Evolutionary conservation across 1,284 basidiomycete genomes (phyloP).

Genomic region (Anthracocystis panici-leucophaei): DNA sequence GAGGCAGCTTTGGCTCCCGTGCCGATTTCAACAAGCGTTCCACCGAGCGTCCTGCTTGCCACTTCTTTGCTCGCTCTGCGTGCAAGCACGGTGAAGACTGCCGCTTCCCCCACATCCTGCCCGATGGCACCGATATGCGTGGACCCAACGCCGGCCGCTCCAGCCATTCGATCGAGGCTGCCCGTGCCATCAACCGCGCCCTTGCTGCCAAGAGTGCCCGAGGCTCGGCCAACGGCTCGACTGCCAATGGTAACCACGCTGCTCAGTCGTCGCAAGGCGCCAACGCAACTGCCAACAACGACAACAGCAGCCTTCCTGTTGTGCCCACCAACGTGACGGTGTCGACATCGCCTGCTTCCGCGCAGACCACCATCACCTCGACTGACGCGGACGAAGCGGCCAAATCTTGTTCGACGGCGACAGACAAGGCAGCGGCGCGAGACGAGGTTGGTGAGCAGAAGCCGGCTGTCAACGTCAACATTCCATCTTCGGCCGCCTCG

Average conservation of each 20-base stretch:
- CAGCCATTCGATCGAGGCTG: slow-evolving; percentile 47
- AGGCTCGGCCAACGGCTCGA: slow-evolving; percentile 17
- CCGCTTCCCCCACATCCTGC: slow-evolving; percentile 67
- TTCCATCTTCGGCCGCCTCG: slow-evolving; percentile 10
- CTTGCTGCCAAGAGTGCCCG: slow-evolving; percentile 43
- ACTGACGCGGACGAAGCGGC: slow-evolving; percentile 18
- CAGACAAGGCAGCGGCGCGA: slow-evolving; percentile 20
- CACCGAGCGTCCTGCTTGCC: slow-evolving; percentile 63
- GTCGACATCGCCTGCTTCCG: slow-evolving; percentile 43
- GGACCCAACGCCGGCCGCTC: slow-evolving; percentile 49
- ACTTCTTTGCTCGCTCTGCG: slow-evolving; percentile 64
- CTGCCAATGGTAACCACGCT: slow-evolving; percentile 14
- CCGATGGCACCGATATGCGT: slow-evolving; percentile 66
- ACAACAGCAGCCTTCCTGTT: slow-evolving; percentile 15
- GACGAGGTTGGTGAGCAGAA: slow-evolving; percentile 20
- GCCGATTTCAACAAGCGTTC: slow-evolving; percentile 50
- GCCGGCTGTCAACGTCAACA: slow-evolving; percentile 11
- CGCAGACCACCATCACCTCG: slow-evolving; percentile 33
- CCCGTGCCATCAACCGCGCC: slow-evolving; percentile 47
- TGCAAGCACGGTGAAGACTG: slow-evolving; percentile 68
- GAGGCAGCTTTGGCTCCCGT: slow-evolving; percentile 41
- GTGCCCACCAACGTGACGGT: slow-evolving; percentile 29
- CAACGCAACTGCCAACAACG: slow-evolving; percentile 13
- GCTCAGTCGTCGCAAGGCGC: slow-evolving; percentile 17
- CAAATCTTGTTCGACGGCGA: slow-evolving; percentile 22